Evolutionary conservation across 2,329 filamentous ascomycete species (phyloP).

Genomic region (Scytalidium lignicola): DNA sequence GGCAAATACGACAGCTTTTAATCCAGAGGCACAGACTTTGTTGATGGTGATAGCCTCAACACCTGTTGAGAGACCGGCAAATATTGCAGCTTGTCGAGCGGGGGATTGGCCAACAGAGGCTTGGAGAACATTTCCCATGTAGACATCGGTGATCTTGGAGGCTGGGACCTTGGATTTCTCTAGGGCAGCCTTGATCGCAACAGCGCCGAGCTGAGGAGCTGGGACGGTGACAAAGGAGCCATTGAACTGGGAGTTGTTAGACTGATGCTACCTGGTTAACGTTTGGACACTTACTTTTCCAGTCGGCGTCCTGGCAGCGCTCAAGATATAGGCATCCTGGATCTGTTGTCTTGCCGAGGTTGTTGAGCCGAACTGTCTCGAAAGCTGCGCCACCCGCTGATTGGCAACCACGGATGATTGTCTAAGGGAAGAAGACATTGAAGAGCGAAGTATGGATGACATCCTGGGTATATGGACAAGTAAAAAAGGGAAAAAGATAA

Average conservation of each 20-base stretch:
- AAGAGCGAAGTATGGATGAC: constrained; percentile 18
- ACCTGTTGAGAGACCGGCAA: constrained; percentile 74
- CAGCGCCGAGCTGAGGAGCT: constrained; percentile 82
- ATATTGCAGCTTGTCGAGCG: constrained; percentile 83
- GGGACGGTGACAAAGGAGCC: constrained; percentile 79
- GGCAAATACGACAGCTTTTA: constrained; percentile 87
- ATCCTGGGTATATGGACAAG: constrained; percentile 19
- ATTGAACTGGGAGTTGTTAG: constrained; percentile 67
- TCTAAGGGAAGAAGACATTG: constrained; percentile 17
- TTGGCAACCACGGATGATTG: constrained; percentile 14
- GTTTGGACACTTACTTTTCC: constrained; percentile 59
- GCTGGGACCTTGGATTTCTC: constrained; percentile 78
- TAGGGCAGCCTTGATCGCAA: constrained; percentile 86
- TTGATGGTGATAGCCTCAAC: constrained; percentile 92
- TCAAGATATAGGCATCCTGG: constrained; percentile 89
- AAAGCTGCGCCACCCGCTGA: constrained; percentile 40
- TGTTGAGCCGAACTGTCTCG: constrained; percentile 47
- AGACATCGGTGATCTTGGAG: constrained; percentile 82
- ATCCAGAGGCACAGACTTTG: constrained; percentile 93
- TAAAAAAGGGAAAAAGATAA: background rate
- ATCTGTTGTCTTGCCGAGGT: constrained; percentile 56
- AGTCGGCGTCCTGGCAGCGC: constrained; percentile 83
- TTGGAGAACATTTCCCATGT: constrained; percentile 95
- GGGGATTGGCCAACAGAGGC: constrained; percentile 82
- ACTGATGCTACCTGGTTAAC: background rate